These are phyloP conservation scores for Dovyalis caffra DNA, from an alignment of 345 rosid genomes.

Conservation along the genomic window DNA sequence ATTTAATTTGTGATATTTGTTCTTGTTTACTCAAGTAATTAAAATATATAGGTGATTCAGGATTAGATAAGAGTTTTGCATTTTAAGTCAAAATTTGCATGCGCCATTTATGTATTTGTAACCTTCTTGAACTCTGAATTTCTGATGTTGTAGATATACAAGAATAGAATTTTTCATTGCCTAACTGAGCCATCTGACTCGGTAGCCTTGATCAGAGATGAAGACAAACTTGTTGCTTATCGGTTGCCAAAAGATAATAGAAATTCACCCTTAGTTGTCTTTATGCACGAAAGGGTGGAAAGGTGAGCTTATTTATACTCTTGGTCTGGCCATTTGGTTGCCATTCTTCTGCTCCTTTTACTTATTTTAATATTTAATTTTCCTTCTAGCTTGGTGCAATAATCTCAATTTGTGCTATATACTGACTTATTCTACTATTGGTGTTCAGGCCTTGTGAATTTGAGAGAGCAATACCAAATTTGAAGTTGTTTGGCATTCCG, in stretches of 20 bases:
- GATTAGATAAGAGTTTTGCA: background rate
- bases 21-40: background rate
- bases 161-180: conserved; percentile 13
- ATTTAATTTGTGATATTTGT: background rate
- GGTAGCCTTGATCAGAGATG: conserved; percentile 26
- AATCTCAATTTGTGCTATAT: background rate
- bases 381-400: background rate
- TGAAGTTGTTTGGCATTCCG: conserved; percentile 50
- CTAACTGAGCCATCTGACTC: conserved; percentile 20
- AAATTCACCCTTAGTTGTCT: conserved; percentile 18
- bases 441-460: conserved; percentile 26
- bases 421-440: conserved; percentile 9
- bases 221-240: conserved; percentile 27
- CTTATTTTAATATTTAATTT: background rate
- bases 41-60: background rate
- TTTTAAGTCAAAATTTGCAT: background rate
- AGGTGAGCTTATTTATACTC: conserved; percentile 16
- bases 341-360: background rate
- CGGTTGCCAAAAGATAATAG: conserved; percentile 16
- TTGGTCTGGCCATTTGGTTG: background rate
- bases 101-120: background rate
- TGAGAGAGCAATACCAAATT: conserved; percentile 5
- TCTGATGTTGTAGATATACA: conserved; percentile 20
- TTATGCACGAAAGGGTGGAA: conserved; percentile 20
- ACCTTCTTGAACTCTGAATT: conserved; percentile 5